A percentile compares a stretch with the other conserved stretches of the same genome.
Conservation (phyloP, 2,329 filamentous ascomycete species). For the Whalleya microplaca region DNA sequence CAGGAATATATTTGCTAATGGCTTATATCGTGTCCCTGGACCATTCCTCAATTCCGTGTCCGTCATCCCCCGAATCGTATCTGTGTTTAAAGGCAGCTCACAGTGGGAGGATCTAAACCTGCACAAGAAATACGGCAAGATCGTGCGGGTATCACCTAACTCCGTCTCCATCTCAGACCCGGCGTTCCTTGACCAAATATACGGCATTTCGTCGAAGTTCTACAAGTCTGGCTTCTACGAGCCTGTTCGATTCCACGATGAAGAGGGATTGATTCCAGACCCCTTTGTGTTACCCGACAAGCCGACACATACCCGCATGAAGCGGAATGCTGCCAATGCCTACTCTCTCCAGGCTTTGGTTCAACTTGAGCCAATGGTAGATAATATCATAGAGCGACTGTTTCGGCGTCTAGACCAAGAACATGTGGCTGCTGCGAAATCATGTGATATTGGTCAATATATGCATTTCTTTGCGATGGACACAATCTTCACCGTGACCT, state of each 20-base stretch:
- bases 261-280: constrained; percentile 12
- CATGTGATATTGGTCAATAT: constrained; percentile 2
- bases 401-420: constrained; percentile 1
- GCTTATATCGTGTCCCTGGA: constrained; percentile 2
- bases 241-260: constrained; percentile 8
- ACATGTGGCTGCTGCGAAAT: neutral
- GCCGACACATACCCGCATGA: constrained; percentile 7
- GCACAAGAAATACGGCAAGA: constrained; percentile 6
- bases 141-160: constrained; percentile 2
- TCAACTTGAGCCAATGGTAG: constrained; percentile 9
- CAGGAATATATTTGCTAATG: too few relatives aligned
- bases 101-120: constrained; percentile 3
- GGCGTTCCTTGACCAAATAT: constrained; percentile 1
- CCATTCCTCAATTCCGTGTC: constrained; percentile 1
- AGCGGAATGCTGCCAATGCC: constrained; percentile 9
- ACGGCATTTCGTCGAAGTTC: constrained; percentile 4
- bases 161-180: constrained; percentile 2
- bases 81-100: constrained; percentile 4
- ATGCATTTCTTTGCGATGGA: constrained; percentile 7
- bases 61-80: neutral
- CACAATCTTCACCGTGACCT: constrained; percentile 8
- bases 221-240: constrained; percentile 12
- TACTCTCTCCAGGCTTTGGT: constrained; percentile 10
- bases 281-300: constrained; percentile 10
- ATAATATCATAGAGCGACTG: neutral